phyloP scores from a whole-genome alignment of 2,329 filamentous ascomycete genomes.

The Paecilomyces sp. region DNA sequence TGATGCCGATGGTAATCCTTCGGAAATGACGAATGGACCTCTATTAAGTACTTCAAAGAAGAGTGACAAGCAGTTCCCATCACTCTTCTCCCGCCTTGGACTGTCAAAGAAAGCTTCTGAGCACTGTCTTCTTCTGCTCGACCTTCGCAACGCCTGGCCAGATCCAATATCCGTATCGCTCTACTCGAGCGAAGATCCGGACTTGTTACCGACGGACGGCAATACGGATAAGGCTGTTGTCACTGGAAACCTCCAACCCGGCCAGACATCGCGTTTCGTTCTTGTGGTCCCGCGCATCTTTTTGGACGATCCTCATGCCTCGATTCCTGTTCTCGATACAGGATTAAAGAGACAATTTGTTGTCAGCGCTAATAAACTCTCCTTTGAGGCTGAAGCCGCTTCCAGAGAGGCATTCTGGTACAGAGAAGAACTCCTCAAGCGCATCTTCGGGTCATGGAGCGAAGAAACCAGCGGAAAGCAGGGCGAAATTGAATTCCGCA shows the following conservation, averaged over 20 bases:
- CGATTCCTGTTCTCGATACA: conserved; percentile 73
- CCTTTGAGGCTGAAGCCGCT: conserved; percentile 69
- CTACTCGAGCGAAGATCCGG: conserved; percentile 31
- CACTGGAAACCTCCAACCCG: conserved; percentile 46
- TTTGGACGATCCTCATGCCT: conserved; percentile 66
- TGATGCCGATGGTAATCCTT: conserved; percentile 3
- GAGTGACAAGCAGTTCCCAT: conserved; percentile 37
- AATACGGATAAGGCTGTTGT: conserved; percentile 22
- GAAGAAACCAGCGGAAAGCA: conserved; percentile 50
- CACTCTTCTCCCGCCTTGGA: conserved; percentile 37
- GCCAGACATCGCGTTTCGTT: conserved; percentile 64
- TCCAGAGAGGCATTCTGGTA: conserved; percentile 88
- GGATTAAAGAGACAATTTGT: conserved; percentile 88
- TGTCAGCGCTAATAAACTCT: conserved; percentile 70
- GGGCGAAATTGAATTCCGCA: conserved; percentile 69
- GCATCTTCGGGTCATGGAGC: conserved; percentile 65
- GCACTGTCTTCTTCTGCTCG: conserved; percentile 72
- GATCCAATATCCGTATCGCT: conserved; percentile 65
- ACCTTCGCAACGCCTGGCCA: conserved; percentile 86
- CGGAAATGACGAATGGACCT: conserved; percentile 5
- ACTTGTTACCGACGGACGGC: conserved; percentile 3
- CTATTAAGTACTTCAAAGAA: conserved; percentile 11
- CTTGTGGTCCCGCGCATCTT: conserved; percentile 70
- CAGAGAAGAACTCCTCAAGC: conserved; percentile 69
- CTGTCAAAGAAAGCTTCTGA: conserved; percentile 43